Conservation (phyloP, 2,329 filamentous ascomycete genomes). For the Talaromyces atroroseus region DNA sequence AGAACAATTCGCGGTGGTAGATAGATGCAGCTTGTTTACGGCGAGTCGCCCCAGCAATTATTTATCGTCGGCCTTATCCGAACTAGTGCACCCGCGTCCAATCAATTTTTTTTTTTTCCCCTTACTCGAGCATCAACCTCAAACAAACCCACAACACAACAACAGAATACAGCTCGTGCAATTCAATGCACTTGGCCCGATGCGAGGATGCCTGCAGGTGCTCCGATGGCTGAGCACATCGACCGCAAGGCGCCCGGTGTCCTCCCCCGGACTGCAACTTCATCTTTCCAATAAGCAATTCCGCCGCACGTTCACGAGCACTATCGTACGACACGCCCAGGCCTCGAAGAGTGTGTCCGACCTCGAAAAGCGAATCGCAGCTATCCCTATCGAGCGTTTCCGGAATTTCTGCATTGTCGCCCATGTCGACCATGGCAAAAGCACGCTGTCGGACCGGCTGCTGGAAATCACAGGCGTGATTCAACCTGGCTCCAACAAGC, state of each 20-base stretch:
- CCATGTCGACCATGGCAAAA: slow-evolving; percentile 98
- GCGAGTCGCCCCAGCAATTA: slow-evolving; percentile 34
- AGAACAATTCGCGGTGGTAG: not conserved
- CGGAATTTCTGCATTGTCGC: slow-evolving; percentile 99
- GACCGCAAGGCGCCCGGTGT: slow-evolving; percentile 21
- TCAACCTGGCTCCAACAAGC: slow-evolving; percentile 77
- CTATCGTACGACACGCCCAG: slow-evolving; percentile 21
- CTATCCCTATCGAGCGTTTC: slow-evolving; percentile 49
- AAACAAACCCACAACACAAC: not conserved
- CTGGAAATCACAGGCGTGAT: slow-evolving; percentile 95
- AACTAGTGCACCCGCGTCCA: slow-evolving; percentile 11
- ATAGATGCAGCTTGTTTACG: slow-evolving; percentile 28
- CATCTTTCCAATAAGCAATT: slow-evolving; percentile 1
- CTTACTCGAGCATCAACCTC: slow-evolving; percentile 13
- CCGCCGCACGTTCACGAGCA: slow-evolving; percentile 27
- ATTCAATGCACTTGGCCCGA: slow-evolving; percentile 31
- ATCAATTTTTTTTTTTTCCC: slow-evolving; percentile 23
- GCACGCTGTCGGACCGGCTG: slow-evolving; percentile 85
- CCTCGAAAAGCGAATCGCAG: slow-evolving; percentile 53
- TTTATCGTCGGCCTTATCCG: not conserved
- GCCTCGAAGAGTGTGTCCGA: slow-evolving; percentile 35
- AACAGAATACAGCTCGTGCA: not conserved
- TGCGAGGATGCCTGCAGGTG: slow-evolving; percentile 45
- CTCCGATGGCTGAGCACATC: slow-evolving; percentile 43
- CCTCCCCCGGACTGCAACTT: not conserved